phyloP scores from a whole-genome alignment of 495 filamentous ascomycete genomes.

The Penicillium arizonense region DNA sequence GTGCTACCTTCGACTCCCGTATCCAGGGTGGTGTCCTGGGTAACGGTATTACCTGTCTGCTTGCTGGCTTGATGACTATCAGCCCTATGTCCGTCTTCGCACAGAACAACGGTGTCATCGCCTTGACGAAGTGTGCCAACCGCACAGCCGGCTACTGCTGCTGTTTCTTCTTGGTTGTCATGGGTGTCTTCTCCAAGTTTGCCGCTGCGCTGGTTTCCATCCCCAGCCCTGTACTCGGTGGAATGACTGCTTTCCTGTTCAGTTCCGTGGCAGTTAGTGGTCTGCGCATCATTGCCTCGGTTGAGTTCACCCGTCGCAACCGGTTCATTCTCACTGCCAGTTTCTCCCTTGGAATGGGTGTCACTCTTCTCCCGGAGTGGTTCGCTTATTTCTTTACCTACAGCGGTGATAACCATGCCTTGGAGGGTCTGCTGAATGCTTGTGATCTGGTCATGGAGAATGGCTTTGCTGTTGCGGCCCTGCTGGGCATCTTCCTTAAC shows the following conservation, averaged over 20 bases:
- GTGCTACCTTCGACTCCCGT: slow-evolving; percentile 76
- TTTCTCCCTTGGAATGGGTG: slow-evolving; percentile 74
- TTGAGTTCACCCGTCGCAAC: slow-evolving; percentile 80
- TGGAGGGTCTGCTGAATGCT: slow-evolving; percentile 80
- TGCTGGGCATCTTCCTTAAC: slow-evolving; percentile 72
- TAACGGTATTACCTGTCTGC: slow-evolving; percentile 78
- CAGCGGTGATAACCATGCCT: slow-evolving; percentile 62
- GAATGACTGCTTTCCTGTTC: slow-evolving; percentile 94
- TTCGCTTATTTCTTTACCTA: slow-evolving; percentile 77
- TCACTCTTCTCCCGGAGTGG: slow-evolving; percentile 78
- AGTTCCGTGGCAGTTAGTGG: slow-evolving; percentile 81
- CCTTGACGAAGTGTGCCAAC: slow-evolving; percentile 85
- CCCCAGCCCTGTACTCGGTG: slow-evolving; percentile 76
- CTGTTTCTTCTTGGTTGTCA: slow-evolving; percentile 81
- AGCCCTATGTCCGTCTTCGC: slow-evolving; percentile 80
- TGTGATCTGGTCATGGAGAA: slow-evolving; percentile 80
- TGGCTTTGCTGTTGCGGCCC: slow-evolving; percentile 60
- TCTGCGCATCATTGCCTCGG: slow-evolving; percentile 75
- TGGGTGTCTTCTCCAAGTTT: slow-evolving; percentile 91
- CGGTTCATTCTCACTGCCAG: slow-evolving; percentile 84
- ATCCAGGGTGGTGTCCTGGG: slow-evolving; percentile 81
- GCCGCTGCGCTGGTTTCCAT: slow-evolving; percentile 85
- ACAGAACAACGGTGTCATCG: slow-evolving; percentile 93
- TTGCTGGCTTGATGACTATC: slow-evolving; percentile 81
- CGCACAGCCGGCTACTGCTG: slow-evolving; percentile 75